phyloP scores from a whole-genome alignment of 495 filamentous ascomycete genomes.

The Astrothelium subdiscretum region DNA sequence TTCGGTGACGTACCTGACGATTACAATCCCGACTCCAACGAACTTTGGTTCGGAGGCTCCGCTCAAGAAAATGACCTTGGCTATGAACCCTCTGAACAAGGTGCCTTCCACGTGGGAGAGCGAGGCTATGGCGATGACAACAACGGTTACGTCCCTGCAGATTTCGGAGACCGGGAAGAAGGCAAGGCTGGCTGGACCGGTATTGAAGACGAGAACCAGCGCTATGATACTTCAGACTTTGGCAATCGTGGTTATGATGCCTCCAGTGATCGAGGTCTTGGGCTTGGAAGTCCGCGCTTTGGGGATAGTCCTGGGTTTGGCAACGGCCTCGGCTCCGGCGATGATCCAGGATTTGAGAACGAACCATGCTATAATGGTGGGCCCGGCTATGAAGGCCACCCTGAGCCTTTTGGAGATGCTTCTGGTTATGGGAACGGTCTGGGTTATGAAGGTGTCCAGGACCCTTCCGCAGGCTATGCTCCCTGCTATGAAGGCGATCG shows the following conservation, averaged over 20 bases:
- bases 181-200: not conserved
- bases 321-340: not conserved
- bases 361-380: too few relatives aligned
- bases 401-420: not conserved
- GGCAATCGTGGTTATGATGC: not conserved
- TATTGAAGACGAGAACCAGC: not conserved
- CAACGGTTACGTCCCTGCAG: not conserved
- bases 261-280: not conserved
- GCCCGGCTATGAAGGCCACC: not conserved
- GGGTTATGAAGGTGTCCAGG: not conserved
- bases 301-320: not conserved
- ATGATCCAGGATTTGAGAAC: not conserved
- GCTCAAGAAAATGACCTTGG: not conserved
- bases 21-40: too few relatives aligned
- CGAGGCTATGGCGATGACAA: not conserved
- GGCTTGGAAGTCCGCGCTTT: not conserved
- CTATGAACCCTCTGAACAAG: not conserved
- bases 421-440: not conserved
- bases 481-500: not conserved
- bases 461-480: not conserved
- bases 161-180: not conserved
- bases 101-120: not conserved
- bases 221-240: not conserved
- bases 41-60: too few relatives aligned
- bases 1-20: not conserved